Base-by-base conservation (phyloP, 208 protist species). In the Leptomonas seymouri region DNA sequence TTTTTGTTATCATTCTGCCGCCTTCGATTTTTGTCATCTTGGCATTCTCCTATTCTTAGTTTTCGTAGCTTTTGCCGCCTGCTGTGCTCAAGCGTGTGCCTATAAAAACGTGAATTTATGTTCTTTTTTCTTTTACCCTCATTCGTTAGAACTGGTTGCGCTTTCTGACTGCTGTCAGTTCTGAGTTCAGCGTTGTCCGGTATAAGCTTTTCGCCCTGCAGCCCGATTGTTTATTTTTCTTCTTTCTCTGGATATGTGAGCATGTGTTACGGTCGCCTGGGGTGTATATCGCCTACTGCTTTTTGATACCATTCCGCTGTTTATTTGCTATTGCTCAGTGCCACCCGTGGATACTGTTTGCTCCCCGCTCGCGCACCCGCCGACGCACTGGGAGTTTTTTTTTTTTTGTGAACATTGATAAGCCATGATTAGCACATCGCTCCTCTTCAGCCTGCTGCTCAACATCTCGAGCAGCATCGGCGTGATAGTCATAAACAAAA, bases 401-500 rank as follows among this genome's bases (percentile, higher is more conserved):
- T n/a, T n/a, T n/a, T n/a, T n/a, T n/a, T n/a, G n/a, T 39, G 34
- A 39, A 12, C 7, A 39, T 39, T 9, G 34, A 39, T 12, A 3
- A 51, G 36, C 16, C 20, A 76, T 76, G 71, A 36, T 65, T 53
- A 67, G 14, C 44, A 44, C 50, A 12, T 58, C 56, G 1, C 41
- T 76, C 15, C 28, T 76, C 9, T 64, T 67, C 42, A 91, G 88
- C 70, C 55, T 94, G 53, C 56, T 87, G 36, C 62, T 89, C 18
- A 94, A 94, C 68, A 67, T 93, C 25, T 51, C 79, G 16, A 91
- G 82, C 61, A 93, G 84, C 67, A 79, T 93, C 46, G 82, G 86
- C 45, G 80, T 94, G 0, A 90, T 94, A 64, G 71, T 93, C 56
- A 58, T 91, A 18, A 95, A 91, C 62, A 95, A 95, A 66, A 44